Evolutionary conservation across 441 rosid genomes (phyloP).

Genomic region (Populus hybrid): DNA sequence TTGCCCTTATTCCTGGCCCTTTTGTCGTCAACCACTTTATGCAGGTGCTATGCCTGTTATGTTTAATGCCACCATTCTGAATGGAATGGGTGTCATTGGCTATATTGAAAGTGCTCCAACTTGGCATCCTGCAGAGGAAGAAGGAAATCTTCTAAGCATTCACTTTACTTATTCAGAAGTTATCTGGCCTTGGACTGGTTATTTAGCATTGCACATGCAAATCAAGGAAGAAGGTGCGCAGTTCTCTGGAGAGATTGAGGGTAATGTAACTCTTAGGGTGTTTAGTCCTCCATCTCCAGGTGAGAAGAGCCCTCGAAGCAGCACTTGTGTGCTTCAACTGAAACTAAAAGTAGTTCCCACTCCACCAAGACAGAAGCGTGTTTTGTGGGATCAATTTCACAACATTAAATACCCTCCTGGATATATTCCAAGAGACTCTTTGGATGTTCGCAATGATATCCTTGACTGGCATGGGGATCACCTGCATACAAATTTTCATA

Average conservation of each 20-base stretch:
- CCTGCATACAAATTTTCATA: conserved; percentile 93
- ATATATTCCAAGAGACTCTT: conserved; percentile 94
- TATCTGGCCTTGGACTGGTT: conserved; percentile 99
- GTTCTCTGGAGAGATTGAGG: conserved; percentile 82
- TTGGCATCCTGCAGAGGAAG: conserved; percentile 89
- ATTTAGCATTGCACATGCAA: conserved; percentile 94
- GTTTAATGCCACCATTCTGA: conserved; percentile 82
- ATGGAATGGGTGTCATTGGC: conserved; percentile 98
- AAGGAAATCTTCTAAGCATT: conserved; percentile 87
- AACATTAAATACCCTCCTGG: conserved; percentile 98
- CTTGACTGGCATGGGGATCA: conserved; percentile 99
- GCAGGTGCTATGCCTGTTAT: conserved; percentile 97
- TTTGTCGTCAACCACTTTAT: conserved; percentile 94
- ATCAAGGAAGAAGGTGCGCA: conserved; percentile 94
- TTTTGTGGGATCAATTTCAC: conserved; percentile 98
- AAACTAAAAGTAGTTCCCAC: conserved; percentile 87
- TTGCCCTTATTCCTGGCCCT: conserved; percentile 99
- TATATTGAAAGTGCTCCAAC: conserved; percentile 75
- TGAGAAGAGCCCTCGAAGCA: conserved; percentile 54
- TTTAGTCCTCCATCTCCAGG: conserved; percentile 78
- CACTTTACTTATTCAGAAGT: conserved; percentile 76
- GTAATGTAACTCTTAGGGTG: conserved; percentile 68
- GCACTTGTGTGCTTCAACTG: conserved; percentile 76
- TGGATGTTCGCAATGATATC: conserved; percentile 97
- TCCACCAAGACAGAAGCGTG: conserved; percentile 81